Percentiles rank a stretch among this genome's conserved stretches.
These are phyloP conservation scores for Monosporozyma solicola DNA, from an alignment of 805 yeast species.

Conservation along the genomic window DNA sequence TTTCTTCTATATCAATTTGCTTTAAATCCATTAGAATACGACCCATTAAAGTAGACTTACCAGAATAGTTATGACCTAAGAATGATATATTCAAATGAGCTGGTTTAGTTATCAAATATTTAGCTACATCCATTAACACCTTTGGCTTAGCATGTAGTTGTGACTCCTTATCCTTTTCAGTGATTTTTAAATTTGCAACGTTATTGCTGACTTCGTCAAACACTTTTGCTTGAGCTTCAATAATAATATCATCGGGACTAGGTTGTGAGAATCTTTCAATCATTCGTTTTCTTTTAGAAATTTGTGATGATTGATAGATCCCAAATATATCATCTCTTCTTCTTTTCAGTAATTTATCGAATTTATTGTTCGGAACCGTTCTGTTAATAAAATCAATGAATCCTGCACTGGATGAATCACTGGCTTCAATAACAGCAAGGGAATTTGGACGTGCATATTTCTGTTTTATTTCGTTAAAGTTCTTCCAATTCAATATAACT, in stretches of 20 bases:
- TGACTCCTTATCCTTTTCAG: not conserved
- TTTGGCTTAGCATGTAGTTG: conserved; percentile 1
- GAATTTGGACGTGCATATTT: not conserved
- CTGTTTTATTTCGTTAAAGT: not conserved
- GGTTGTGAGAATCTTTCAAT: conserved; percentile 52
- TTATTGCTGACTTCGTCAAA: conserved; percentile 29
- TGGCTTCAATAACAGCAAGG: not conserved
- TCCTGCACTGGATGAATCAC: not conserved
- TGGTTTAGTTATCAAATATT: conserved; percentile 1
- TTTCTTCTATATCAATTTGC: conserved; percentile 3
- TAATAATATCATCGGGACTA: conserved; percentile 74
- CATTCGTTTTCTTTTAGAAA: conserved; percentile 33
- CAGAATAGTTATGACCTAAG: conserved; percentile 9
- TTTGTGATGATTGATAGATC: conserved; percentile 20
- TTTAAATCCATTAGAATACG: conserved; percentile 7
- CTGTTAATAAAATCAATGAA: not conserved
- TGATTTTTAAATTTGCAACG: conserved; percentile 1
- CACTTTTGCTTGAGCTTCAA: conserved; percentile 47
- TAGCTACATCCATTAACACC: not conserved
- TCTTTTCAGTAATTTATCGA: not conserved
- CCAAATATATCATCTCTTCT: conserved; percentile 10
- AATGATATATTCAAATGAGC: conserved; percentile 1
- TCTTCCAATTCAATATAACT: not conserved
- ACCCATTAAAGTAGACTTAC: conserved; percentile 13
- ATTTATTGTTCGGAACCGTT: not conserved